Evolutionary conservation across 1,284 basidiomycete genomes (phyloP).

Genomic region (Coniferiporia sulphurascens): DNA sequence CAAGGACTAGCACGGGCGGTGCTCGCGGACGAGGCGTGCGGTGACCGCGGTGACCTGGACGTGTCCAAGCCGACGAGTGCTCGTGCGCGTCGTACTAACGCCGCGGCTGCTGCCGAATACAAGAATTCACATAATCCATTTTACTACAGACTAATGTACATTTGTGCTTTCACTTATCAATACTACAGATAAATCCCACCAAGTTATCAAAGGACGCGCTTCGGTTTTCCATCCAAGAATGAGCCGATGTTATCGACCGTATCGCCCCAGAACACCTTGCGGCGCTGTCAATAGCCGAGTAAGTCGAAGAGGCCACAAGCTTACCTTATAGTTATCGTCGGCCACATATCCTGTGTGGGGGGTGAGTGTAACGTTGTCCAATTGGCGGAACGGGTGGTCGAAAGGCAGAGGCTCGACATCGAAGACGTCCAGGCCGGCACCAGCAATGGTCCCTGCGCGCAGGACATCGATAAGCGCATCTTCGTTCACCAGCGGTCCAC

Average conservation of each 20-base stretch:
- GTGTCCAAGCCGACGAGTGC: background rate
- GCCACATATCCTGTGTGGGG: slow-evolving; percentile 59
- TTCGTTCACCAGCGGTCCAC: slow-evolving; percentile 59
- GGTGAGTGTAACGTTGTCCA: slow-evolving; percentile 50
- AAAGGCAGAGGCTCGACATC: slow-evolving; percentile 57
- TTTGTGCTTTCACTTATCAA: background rate
- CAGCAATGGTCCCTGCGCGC: slow-evolving; percentile 44
- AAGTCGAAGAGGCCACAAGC: background rate
- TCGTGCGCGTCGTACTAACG: background rate
- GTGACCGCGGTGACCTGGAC: background rate
- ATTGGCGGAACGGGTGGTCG: slow-evolving; percentile 46
- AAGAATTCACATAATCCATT: background rate
- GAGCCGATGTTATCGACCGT: slow-evolving; percentile 49
- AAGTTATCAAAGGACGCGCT: slow-evolving; percentile 2
- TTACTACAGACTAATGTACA: background rate
- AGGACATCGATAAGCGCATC: slow-evolving; percentile 45
- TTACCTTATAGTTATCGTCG: slow-evolving; percentile 44
- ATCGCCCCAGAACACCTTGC: slow-evolving; percentile 28
- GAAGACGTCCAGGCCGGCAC: slow-evolving; percentile 56
- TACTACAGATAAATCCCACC: background rate
- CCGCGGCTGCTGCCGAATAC: background rate
- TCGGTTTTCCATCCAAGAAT: slow-evolving; percentile 40
- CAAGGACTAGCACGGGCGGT: background rate
- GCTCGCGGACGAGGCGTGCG: background rate
- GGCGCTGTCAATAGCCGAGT: slow-evolving; percentile 19